phyloP scores from a whole-genome alignment of 441 rosid species.

The Codiaeum variegatum region DNA sequence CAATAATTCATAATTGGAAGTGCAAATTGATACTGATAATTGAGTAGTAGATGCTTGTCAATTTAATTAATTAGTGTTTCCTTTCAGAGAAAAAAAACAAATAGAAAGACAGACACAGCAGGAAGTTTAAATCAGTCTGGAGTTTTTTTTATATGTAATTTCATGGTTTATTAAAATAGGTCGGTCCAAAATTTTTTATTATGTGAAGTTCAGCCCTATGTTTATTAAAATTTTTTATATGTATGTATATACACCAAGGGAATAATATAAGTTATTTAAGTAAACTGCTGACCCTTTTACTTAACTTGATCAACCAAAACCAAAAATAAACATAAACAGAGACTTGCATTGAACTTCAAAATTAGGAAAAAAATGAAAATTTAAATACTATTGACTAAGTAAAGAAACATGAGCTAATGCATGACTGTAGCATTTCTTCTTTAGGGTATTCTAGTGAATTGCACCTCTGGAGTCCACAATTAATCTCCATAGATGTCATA shows the following conservation, averaged over 20 bases:
- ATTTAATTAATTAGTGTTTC: not conserved
- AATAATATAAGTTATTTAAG: too few species aligned
- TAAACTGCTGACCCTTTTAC: too few species aligned
- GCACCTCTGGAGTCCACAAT: constrained; percentile 8
- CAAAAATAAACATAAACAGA: too few species aligned
- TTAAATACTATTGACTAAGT: not conserved
- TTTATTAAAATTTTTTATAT: too few species aligned
- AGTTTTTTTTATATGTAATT: not conserved
- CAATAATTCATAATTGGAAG: too few species aligned
- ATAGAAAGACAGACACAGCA: not conserved
- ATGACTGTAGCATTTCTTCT: not conserved
- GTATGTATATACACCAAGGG: too few species aligned
- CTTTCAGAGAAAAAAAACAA: not conserved
- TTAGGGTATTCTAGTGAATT: not conserved
- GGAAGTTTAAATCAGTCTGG: not conserved
- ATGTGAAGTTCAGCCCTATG: too few species aligned
- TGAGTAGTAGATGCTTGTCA: constrained; percentile 1
- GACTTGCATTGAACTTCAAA: not conserved
- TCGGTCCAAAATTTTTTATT: too few species aligned
- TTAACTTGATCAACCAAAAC: too few species aligned
- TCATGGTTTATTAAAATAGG: too few species aligned
- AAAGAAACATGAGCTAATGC: not conserved
- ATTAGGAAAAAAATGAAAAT: not conserved
- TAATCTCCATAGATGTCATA: not conserved
- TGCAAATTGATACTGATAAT: not conserved